Evolutionary conservation across 2,329 filamentous ascomycete genomes (phyloP).

Genomic region (Alternaria consortialis): DNA sequence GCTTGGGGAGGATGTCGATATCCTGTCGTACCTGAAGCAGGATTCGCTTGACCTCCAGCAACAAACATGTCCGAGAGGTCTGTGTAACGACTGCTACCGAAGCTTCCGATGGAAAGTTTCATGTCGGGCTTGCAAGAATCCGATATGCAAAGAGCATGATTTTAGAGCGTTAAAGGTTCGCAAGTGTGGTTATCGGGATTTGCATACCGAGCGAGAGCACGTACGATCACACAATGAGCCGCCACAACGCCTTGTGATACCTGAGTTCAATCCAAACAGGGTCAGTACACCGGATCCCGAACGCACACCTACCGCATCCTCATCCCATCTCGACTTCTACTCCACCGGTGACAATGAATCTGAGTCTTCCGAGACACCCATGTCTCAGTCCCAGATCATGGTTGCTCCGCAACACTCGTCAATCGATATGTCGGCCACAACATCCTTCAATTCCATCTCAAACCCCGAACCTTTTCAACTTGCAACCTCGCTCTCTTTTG

Average conservation of each 20-base stretch:
- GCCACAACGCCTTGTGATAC: slow-evolving; percentile 46
- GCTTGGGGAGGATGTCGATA: slow-evolving; percentile 52
- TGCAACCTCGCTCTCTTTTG: slow-evolving; percentile 37
- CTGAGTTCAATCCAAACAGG: slow-evolving; percentile 48
- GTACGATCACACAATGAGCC: slow-evolving; percentile 47
- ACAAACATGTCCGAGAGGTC: slow-evolving; percentile 62
- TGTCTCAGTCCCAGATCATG: slow-evolving; percentile 50
- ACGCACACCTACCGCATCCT: slow-evolving; percentile 35
- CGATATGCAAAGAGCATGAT: slow-evolving; percentile 68
- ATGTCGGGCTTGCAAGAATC: slow-evolving; percentile 65
- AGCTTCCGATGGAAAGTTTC: slow-evolving; percentile 68
- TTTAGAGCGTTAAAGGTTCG: slow-evolving; percentile 64
- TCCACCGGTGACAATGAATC: slow-evolving; percentile 37
- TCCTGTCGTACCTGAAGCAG: slow-evolving; percentile 51
- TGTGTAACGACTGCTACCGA: slow-evolving; percentile 66
- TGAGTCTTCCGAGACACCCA: slow-evolving; percentile 39
- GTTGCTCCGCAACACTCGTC: slow-evolving; percentile 35
- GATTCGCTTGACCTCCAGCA: slow-evolving; percentile 55
- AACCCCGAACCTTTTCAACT: slow-evolving; percentile 36
- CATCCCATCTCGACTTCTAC: slow-evolving; percentile 33
- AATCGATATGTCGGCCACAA: slow-evolving; percentile 42
- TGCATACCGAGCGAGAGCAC: slow-evolving; percentile 59
- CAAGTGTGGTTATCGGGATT: slow-evolving; percentile 66
- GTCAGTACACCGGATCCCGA: slow-evolving; percentile 34
- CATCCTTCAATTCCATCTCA: slow-evolving; percentile 36